Percentiles rank a stretch among this genome's conserved stretches.
Evolutionary conservation across 2,329 filamentous ascomycete genomes (phyloP).

Genomic region (Pseudogymnoascus sp.): DNA sequence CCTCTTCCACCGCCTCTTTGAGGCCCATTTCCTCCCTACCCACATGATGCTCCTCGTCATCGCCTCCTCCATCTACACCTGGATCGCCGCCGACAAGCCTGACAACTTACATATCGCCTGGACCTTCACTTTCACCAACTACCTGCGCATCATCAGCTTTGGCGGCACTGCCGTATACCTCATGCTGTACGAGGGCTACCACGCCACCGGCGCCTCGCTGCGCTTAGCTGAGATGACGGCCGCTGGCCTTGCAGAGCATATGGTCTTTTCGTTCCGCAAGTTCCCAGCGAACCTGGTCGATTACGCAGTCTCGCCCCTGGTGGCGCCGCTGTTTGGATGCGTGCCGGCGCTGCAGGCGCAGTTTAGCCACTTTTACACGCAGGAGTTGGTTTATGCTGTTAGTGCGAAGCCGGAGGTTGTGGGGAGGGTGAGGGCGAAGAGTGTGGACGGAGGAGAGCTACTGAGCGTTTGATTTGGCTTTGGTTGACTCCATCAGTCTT

Average conservation of each 20-base stretch:
- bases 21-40: conserved; percentile 63
- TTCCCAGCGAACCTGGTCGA: conserved; percentile 51
- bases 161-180: conserved; percentile 55
- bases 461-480: neutral
- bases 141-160: conserved; percentile 49
- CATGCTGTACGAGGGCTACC: conserved; percentile 59
- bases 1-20: conserved; percentile 60
- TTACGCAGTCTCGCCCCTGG: conserved; percentile 56
- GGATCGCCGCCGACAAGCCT: conserved; percentile 41
- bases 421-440: neutral
- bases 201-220: conserved; percentile 49
- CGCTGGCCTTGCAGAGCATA: conserved; percentile 54
- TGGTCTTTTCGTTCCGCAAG: conserved; percentile 52
- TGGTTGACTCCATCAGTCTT: neutral
- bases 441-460: neutral
- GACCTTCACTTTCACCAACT: conserved; percentile 52
- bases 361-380: conserved; percentile 61
- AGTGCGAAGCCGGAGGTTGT: conserved; percentile 50
- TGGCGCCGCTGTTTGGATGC: conserved; percentile 59
- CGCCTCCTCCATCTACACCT: conserved; percentile 51
- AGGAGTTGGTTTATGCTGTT: conserved; percentile 61
- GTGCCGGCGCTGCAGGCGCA: conserved; percentile 61
- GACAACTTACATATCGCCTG: conserved; percentile 47
- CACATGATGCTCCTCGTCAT: conserved; percentile 59
- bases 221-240: conserved; percentile 60